Conservation (phyloP, 2,329 filamentous ascomycete species). For the Fusarium floridanum region DNA sequence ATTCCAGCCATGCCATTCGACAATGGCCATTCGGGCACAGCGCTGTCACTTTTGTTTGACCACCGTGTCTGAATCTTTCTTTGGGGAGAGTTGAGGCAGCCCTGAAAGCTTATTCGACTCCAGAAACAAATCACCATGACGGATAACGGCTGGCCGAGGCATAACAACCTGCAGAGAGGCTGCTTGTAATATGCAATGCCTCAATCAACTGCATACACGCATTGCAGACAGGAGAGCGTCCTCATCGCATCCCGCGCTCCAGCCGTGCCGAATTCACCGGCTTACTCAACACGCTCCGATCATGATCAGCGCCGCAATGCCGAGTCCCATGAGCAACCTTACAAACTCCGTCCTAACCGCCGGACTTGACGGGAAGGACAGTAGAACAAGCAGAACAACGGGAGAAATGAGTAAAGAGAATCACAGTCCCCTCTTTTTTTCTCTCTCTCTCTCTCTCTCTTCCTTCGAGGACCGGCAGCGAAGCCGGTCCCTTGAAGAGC, state of each 20-base stretch:
- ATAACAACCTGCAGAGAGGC: constrained; percentile 11
- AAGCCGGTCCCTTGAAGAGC: constrained; percentile 29
- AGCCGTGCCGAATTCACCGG: constrained; percentile 21
- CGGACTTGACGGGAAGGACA: constrained; percentile 6
- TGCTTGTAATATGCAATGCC: constrained; percentile 12
- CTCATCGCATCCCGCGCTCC: background rate
- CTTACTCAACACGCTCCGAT: constrained; percentile 29
- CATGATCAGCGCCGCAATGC: constrained; percentile 16
- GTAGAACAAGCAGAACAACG: background rate
- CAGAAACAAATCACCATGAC: background rate
- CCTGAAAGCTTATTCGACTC: constrained; percentile 16
- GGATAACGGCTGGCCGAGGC: constrained; percentile 2
- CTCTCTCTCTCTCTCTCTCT: background rate
- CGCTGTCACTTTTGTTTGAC: constrained; percentile 16
- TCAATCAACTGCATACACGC: constrained; percentile 10
- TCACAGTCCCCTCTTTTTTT: constrained; percentile 13
- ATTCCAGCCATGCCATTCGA: constrained; percentile 39
- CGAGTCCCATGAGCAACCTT: constrained; percentile 1
- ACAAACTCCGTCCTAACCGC: constrained; percentile 8
- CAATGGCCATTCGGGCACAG: constrained; percentile 27
- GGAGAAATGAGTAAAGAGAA: constrained; percentile 29
- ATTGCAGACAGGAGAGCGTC: background rate
- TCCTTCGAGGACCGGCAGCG: constrained; percentile 27
- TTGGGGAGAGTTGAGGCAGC: background rate
- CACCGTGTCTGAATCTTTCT: background rate